Conservation (phyloP, 1,284 basidiomycete species). For the Vanrija pseudolonga region DNA sequence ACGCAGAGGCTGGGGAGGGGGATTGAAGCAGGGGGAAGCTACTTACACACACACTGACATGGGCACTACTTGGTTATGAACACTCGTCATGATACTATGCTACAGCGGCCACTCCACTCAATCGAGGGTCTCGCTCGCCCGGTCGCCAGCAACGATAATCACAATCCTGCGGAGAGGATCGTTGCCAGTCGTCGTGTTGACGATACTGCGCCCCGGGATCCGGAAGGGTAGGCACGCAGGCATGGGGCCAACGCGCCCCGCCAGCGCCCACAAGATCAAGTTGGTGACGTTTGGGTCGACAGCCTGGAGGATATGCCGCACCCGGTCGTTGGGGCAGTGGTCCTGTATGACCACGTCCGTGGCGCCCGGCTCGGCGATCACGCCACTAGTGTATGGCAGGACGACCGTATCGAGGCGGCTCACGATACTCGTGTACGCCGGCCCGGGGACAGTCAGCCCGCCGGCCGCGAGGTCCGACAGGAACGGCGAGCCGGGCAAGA, state of each 20-base stretch:
- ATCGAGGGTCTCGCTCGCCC: too few relatives aligned
- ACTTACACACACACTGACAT: too few relatives aligned
- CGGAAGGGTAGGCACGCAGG: background rate
- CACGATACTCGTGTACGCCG: conserved; percentile 1
- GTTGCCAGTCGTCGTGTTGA: too few relatives aligned
- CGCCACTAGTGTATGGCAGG: background rate
- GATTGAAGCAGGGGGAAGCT: too few relatives aligned
- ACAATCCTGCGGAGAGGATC: too few relatives aligned
- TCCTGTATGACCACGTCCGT: background rate
- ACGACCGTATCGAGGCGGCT: background rate
- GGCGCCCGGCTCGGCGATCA: background rate
- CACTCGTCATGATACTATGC: too few relatives aligned
- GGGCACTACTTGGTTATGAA: too few relatives aligned
- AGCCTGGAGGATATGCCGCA: background rate
- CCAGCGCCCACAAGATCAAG: conserved; percentile 4
- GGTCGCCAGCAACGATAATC: too few relatives aligned
- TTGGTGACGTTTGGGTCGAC: conserved; percentile 6
- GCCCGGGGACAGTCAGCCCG: background rate
- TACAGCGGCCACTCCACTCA: too few relatives aligned
- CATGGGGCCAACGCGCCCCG: background rate
- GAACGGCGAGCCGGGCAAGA: background rate
- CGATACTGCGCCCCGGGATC: background rate
- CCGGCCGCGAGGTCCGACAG: background rate
- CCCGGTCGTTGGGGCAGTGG: background rate
- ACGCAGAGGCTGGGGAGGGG: too few relatives aligned